Evolutionary conservation across 108 stramenopile species (phyloP), one percentile per base, ranked within the genome.

Genomic region (Pseudonitzschia delicatissima): DNA sequence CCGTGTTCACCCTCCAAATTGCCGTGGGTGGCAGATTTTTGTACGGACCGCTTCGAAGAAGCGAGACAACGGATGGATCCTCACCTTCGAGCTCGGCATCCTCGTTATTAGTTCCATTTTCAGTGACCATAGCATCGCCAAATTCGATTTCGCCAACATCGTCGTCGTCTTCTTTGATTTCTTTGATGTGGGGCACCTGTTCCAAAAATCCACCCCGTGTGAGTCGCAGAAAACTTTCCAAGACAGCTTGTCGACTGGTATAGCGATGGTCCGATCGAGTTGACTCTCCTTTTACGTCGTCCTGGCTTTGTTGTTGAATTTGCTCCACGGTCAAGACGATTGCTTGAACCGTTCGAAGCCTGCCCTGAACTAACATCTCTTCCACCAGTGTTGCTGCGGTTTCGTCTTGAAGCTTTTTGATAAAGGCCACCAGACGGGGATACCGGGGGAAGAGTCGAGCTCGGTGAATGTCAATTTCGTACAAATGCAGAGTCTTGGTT

Each of bases 351-450:
- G 78, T 84, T 45, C 62, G 71, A 81, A 86, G 75, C 33, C 85
- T 81, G 9, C 91, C 91, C 36, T 72, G 60, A 4, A 84, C 25
- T 27, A 92, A 57, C 6, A 92, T 40, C 35, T 63, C 74, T 71
- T 92, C 87, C 0, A 90, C 73, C 1, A 92, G 52, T 15, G 66
- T 50, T 13, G 83, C 86, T 17, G 81, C 86, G 42, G 77, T 64
- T 13, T 86, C 86, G 57, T 82, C 79, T 33, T 85, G 45, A 34
- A 67, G 62, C 27, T 79, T 73, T 34, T 74, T 65, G 2, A 77
- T 76, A 52, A 79, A 85, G 37, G 82, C 81, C 1, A 92, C 73
- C 69, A 81, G 86, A 20, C 79, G 76, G 5, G 88, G 80, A 79
- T 84, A 90, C 26, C 91, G 51, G 18, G 72, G 68, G 4, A 92